A percentile compares a stretch with the other conserved stretches of the same genome.
These are phyloP conservation scores for Spizellomyces punctatus DNA, from an alignment of 192 early-diverging fungal species.

Conservation along the genomic window DNA sequence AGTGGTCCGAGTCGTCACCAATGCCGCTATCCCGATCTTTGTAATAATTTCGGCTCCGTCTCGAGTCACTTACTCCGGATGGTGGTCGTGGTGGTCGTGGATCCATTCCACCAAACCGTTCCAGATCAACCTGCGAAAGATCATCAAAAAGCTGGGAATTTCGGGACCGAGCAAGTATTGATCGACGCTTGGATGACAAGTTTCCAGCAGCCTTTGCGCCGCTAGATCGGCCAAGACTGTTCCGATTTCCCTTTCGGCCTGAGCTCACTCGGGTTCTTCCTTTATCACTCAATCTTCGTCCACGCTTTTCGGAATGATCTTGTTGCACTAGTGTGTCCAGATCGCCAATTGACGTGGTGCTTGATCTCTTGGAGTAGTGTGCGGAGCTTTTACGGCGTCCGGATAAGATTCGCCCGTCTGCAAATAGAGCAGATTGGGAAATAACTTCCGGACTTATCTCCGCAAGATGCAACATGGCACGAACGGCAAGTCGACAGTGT, in stretches of 20 bases:
- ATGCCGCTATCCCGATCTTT: no score
- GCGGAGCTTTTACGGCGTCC: neutral
- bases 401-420: neutral
- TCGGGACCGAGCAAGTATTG: no score
- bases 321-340: neutral
- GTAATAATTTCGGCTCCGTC: no score
- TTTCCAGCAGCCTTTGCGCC: no score
- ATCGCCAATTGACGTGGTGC: neutral
- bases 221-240: no score
- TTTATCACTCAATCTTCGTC: neutral
- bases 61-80: no score
- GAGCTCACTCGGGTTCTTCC: neutral
- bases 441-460: conserved; percentile 27
- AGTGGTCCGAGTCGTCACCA: no score
- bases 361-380: neutral
- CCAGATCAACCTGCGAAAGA: no score
- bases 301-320: neutral
- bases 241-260: neutral
- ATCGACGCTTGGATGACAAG: no score
- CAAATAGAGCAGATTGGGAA: conserved; percentile 3
- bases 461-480: conserved; percentile 21
- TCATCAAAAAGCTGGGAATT: no score
- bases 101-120: no score
- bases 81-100: no score
- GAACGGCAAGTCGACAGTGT: conserved; percentile 25